phyloP scores from a whole-genome alignment of 805 yeast species.

The Metschnikowia vanudenii region DNA sequence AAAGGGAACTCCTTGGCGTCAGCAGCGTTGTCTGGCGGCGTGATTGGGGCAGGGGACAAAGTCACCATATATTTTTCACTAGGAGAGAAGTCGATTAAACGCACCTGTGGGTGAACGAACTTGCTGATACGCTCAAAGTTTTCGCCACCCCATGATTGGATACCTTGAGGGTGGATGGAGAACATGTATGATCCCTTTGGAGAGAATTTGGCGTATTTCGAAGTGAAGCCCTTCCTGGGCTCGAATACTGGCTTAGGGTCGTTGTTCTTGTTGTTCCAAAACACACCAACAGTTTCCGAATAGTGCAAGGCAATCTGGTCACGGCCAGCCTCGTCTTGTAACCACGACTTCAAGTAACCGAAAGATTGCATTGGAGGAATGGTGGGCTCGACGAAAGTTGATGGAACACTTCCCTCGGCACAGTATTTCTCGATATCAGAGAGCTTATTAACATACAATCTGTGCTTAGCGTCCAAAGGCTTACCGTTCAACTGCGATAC shows the following conservation, averaged over 20 bases:
- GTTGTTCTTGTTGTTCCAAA: constrained; percentile 77
- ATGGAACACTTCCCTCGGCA: constrained; percentile 56
- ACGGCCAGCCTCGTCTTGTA: constrained; percentile 82
- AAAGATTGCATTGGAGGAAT: constrained; percentile 70
- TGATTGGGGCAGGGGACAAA: constrained; percentile 81
- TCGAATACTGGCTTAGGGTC: constrained; percentile 75
- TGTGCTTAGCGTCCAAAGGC: constrained; percentile 91
- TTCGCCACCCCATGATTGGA: constrained; percentile 94
- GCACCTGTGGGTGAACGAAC: constrained; percentile 85
- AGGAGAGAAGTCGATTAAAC: constrained; percentile 89
- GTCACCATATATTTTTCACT: constrained; percentile 88
- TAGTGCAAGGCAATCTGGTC: constrained; percentile 85
- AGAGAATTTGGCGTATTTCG: constrained; percentile 83
- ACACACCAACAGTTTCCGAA: constrained; percentile 77
- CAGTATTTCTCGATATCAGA: constrained; percentile 81
- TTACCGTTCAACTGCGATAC: constrained; percentile 80
- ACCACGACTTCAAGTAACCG: constrained; percentile 87
- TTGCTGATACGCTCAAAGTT: constrained; percentile 69
- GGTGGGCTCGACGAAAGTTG: constrained; percentile 67
- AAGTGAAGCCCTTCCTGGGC: constrained; percentile 83
- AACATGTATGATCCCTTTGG: constrained; percentile 89
- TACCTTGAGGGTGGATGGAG: constrained; percentile 91
- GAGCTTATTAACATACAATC: constrained; percentile 78
- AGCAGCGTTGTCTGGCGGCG: constrained; percentile 59
- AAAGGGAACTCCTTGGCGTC: constrained; percentile 75